These are phyloP conservation scores for Helicocarpus griseus DNA, from an alignment of 2,329 filamentous ascomycete genomes.

Conservation along the genomic window DNA sequence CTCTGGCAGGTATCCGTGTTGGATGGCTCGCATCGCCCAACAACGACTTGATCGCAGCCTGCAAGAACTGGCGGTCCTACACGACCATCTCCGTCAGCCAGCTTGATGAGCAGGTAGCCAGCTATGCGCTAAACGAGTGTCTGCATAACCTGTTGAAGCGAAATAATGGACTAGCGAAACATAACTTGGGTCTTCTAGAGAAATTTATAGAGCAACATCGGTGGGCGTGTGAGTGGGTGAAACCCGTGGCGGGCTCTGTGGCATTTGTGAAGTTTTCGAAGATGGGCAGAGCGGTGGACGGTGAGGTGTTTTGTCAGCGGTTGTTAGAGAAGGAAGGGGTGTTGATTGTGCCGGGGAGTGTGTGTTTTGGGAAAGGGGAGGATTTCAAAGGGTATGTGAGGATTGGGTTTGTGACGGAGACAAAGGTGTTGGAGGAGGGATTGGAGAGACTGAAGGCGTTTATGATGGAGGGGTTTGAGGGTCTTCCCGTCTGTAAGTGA, in stretches of 20 bases:
- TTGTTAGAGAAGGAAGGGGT: slow-evolving; percentile 61
- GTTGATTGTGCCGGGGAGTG: slow-evolving; percentile 62
- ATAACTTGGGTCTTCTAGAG: slow-evolving; percentile 57
- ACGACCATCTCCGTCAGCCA: slow-evolving; percentile 80
- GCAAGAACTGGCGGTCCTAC: slow-evolving; percentile 63
- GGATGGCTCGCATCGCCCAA: slow-evolving; percentile 72
- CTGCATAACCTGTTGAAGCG: slow-evolving; percentile 54
- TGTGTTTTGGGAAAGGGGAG: slow-evolving; percentile 54
- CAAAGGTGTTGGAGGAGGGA: slow-evolving; percentile 57
- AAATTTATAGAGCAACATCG: slow-evolving; percentile 57
- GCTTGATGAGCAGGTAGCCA: slow-evolving; percentile 68
- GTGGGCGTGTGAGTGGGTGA: slow-evolving; percentile 58
- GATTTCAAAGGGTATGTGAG: slow-evolving; percentile 68
- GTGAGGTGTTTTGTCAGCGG: slow-evolving; percentile 60
- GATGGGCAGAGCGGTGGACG: slow-evolving; percentile 55
- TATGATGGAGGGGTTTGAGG: slow-evolving; percentile 47
- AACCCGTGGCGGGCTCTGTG: slow-evolving; percentile 69
- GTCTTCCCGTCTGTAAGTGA: slow-evolving; percentile 24
- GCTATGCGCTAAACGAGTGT: slow-evolving; percentile 60
- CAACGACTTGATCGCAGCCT: slow-evolving; percentile 49
- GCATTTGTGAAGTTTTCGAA: slow-evolving; percentile 63
- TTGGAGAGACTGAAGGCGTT: slow-evolving; percentile 48
- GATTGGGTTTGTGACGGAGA: slow-evolving; percentile 66
- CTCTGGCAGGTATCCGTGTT: slow-evolving; percentile 68
- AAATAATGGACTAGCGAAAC: slow-evolving; percentile 58